phyloP scores from a whole-genome alignment of 768 basidiomycete species.

The Phylloporus sp. region DNA sequence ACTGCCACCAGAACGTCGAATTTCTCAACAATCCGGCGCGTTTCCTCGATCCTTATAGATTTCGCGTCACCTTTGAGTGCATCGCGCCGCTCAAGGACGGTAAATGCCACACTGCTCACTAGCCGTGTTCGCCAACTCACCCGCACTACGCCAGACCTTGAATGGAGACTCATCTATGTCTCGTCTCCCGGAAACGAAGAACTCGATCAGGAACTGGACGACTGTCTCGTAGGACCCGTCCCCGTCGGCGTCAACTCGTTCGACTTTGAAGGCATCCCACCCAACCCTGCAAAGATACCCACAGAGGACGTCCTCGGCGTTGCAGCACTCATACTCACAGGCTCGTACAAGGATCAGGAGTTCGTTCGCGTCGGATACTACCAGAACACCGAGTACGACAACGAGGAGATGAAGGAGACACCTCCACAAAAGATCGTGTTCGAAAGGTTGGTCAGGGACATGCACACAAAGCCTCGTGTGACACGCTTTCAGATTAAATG shows the following conservation, averaged over 20 bases:
- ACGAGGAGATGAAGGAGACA: constrained; percentile 79
- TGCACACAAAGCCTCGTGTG: constrained; percentile 88
- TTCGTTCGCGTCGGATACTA: constrained; percentile 99
- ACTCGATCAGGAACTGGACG: constrained; percentile 95
- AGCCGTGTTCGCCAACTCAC: not conserved
- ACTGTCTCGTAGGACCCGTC: constrained; percentile 95
- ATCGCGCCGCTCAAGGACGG: constrained; percentile 88
- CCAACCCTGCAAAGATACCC: constrained; percentile 80
- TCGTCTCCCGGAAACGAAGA: constrained; percentile 88
- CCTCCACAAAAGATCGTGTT: constrained; percentile 68
- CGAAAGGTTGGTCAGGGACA: constrained; percentile 77
- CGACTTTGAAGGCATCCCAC: constrained; percentile 87
- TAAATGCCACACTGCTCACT: constrained; percentile 27
- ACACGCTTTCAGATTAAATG: constrained; percentile 90
- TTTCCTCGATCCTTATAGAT: constrained; percentile 87
- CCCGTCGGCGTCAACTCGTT: constrained; percentile 97
- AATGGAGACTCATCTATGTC: constrained; percentile 97
- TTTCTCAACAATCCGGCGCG: constrained; percentile 91
- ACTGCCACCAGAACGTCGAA: constrained; percentile 64
- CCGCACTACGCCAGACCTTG: constrained; percentile 62
- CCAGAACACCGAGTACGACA: constrained; percentile 98
- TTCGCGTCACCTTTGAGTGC: constrained; percentile 96
- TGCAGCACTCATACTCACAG: constrained; percentile 94
- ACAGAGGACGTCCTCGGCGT: constrained; percentile 90
- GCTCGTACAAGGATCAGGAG: constrained; percentile 93